Evolutionary conservation across 1,139 yeast species (phyloP), one percentile per base, ranked within the genome.

Genomic region (Petasospora rhodanensis): DNA sequence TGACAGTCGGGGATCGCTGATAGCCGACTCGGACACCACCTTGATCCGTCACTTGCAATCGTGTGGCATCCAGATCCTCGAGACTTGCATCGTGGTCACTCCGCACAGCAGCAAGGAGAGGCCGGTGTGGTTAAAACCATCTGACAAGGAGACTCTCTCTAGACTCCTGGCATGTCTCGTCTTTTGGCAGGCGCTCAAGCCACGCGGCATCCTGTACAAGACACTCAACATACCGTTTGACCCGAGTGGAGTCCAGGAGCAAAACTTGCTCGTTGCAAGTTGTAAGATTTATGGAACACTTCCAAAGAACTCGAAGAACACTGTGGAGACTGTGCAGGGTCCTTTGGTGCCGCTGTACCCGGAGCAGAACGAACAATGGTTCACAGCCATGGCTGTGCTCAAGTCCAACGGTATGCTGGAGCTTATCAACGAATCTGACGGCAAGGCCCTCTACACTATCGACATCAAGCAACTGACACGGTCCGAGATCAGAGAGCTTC

Each of bases 341-440:
- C 73, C 75, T 1, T 52, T 49, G 23, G 77, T 73, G 9, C 76
- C 80, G 0, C 41, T 64, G 3, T 68, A 62, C 18, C 32, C 55
- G 20, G 52, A 57, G 7, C 18, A 7, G 14, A 7, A 17, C 3
- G 81, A 76, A 45, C 76, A 76, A 3, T 85, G 95, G 95, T 80
- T 79, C 49, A 72, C 69, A 32, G 78, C 85, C 2, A 78, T 79
- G 73, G 94, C 91, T 1, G 79, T 78, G 9, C 56, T 85, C 32
- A 76, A 73, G 46, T 71, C 80, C 4, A 67, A 76, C 47, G 96
- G 96, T 6, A 52, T 65, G 7, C 62, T 86, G 36, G 76, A 80
- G 46, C 56, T 85, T 27, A 60, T 80, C 22, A 62, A 75, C 24
- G 87, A 80, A 49, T 63, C 69, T 32, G 87, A 82, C 54, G 87